Evolutionary conservation across 2,329 filamentous ascomycete species (phyloP), one percentile per base, ranked within the genome.

Genomic region (Phoma herbarum): DNA sequence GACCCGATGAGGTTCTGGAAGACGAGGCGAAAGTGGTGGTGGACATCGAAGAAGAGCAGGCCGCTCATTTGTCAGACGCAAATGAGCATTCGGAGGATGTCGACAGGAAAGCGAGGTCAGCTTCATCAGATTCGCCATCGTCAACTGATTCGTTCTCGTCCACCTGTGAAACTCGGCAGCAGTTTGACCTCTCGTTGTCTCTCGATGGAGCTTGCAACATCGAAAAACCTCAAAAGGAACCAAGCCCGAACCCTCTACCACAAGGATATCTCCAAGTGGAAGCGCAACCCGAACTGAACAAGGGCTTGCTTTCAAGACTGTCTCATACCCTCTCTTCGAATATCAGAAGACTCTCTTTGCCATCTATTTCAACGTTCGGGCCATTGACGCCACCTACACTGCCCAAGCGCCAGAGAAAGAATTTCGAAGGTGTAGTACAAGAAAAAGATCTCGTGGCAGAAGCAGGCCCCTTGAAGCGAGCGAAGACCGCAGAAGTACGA

Each of bases 121-220:
- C 35, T 2, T 47, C 37, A 3, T 45, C 20, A n/a, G 18, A 7
- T 2, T 39, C 56, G 14, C 41, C 39, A 14, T 18, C 37, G 5
- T 58, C 44, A 1, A 33, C 22, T 1, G 23, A 46, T 16, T 45
- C 55, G 3, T 44, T 48, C 28, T 52, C 48, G 8, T 48, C 55
- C 7, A 48, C 20, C 12, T 26, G 20, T 12, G 33, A 42, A 2
- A 26, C 41, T 18, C 20, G 23, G 16, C n/a, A 42, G 20, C 16
- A 9, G 2, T 43, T 42, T 5, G n/a, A 43, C 22, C 1, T 47
- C 10, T 26, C 33, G 1, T 10, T 31, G 26, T 35, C 25, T 44
- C 39, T 37, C 10, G 42, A 42, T 9, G 33, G 25, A 28, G 35
- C 25, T 2, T 14, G 26, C 2, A 22, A 57, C 7, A 10, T 22